Evolutionary conservation across 208 protist genomes (phyloP).

Genomic region (Naegleria fowleri): DNA sequence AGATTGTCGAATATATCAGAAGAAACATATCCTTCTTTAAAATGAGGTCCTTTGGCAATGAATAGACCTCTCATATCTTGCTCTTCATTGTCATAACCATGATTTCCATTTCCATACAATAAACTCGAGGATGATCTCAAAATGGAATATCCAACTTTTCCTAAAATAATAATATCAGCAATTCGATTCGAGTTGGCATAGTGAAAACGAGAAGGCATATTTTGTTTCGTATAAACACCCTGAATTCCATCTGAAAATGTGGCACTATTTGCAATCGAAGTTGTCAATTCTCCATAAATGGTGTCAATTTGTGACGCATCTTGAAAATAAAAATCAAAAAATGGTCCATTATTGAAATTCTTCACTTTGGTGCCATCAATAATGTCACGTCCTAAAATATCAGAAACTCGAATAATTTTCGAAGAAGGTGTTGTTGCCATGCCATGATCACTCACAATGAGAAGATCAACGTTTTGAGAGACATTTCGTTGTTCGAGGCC

Average conservation of each 20-base stretch:
- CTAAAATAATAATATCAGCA: neutral
- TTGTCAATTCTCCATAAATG: neutral
- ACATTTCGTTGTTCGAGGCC: neutral
- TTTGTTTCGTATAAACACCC: neutral
- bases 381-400: neutral
- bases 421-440: neutral
- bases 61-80: neutral
- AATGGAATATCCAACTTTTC: neutral
- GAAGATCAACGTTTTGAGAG: neutral
- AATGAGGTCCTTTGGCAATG: neutral
- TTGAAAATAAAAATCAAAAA: neutral
- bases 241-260: neutral
- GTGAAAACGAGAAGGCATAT: neutral
- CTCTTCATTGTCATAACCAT: neutral
- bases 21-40: neutral
- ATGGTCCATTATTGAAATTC: slow-evolving; percentile 2
- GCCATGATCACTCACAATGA: slow-evolving; percentile 18
- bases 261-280: neutral
- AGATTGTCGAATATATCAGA: neutral
- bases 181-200: neutral
- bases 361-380: neutral
- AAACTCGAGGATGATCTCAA: neutral
- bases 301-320: neutral
- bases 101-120: neutral
- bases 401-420: neutral